phyloP scores from a whole-genome alignment of 2,329 filamentous ascomycete genomes.

The Colletotrichum sp. region DNA sequence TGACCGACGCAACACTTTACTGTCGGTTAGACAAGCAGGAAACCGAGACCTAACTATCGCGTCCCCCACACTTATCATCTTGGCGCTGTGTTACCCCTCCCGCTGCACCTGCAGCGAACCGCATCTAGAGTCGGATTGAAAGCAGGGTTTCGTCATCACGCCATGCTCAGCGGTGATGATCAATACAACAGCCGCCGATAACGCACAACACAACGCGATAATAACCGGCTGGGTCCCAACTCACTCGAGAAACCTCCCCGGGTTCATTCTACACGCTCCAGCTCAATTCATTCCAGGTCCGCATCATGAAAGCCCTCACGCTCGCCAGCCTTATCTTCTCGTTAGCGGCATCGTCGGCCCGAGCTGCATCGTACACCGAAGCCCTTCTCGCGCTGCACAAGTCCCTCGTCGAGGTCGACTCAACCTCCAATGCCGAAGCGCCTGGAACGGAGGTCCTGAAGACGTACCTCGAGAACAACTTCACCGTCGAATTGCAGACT shows the following conservation, averaged over 20 bases:
- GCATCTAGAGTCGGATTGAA: neutral
- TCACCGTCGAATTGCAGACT: conserved; percentile 46
- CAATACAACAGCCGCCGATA: neutral
- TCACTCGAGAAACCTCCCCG: neutral
- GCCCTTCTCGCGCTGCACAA: conserved; percentile 76
- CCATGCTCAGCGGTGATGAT: neutral
- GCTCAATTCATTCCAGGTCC: neutral
- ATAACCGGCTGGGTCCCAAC: neutral
- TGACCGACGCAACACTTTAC: neutral
- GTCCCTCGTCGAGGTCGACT: conserved; percentile 74
- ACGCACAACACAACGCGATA: neutral
- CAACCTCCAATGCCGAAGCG: conserved; percentile 72
- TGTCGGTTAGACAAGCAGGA: neutral
- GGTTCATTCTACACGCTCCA: accelerated
- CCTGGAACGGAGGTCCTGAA: conserved; percentile 72
- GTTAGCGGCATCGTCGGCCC: neutral
- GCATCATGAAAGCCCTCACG: neutral
- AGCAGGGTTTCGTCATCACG: conserved; percentile 1
- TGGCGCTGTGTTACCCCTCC: neutral
- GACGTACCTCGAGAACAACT: conserved; percentile 61
- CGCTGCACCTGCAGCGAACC: neutral
- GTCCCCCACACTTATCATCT: neutral
- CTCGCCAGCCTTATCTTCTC: neutral
- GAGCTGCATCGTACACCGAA: conserved; percentile 43
- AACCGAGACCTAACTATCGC: neutral